phyloP scores from a whole-genome alignment of 1,139 yeast species.

The Geotrichum siamense region DNA sequence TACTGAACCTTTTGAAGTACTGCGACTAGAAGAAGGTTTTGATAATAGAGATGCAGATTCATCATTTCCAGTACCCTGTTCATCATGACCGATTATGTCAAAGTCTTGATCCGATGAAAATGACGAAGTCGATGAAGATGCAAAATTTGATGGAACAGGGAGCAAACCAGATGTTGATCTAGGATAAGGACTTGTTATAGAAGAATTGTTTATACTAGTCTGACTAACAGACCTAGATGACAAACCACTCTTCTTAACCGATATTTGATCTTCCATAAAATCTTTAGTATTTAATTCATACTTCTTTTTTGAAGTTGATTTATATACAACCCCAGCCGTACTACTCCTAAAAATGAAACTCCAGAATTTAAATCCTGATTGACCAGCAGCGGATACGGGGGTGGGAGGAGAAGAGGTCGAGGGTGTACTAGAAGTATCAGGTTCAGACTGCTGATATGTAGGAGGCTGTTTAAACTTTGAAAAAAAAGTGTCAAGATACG shows the following conservation, averaged over 20 bases:
- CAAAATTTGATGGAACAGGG: background rate
- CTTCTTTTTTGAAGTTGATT: background rate
- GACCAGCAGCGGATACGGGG: conserved; percentile 1
- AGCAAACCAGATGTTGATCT: background rate
- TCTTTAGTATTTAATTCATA: background rate
- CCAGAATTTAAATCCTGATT: conserved; percentile 12
- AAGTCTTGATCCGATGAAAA: conserved; percentile 11
- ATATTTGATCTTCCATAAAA: background rate
- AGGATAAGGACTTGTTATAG: background rate
- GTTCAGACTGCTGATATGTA: conserved; percentile 3
- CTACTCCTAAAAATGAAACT: conserved; percentile 14
- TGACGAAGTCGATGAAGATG: conserved; percentile 11
- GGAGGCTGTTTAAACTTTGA: conserved; percentile 17
- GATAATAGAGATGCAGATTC: conserved; percentile 5
- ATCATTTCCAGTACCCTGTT: conserved; percentile 3
- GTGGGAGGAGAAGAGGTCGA: background rate
- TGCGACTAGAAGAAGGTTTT: background rate
- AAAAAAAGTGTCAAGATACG: conserved; percentile 17
- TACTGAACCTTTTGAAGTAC: conserved; percentile 1
- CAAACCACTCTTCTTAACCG: conserved; percentile 1
- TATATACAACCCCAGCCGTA: conserved; percentile 15
- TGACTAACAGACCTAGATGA: background rate
- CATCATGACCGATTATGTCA: conserved; percentile 15
- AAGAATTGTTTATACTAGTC: background rate
- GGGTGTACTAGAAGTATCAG: background rate